Evolutionary conservation across 1,139 yeast genomes (phyloP).

Genomic region (Pneumocystis oryctolagi): DNA sequence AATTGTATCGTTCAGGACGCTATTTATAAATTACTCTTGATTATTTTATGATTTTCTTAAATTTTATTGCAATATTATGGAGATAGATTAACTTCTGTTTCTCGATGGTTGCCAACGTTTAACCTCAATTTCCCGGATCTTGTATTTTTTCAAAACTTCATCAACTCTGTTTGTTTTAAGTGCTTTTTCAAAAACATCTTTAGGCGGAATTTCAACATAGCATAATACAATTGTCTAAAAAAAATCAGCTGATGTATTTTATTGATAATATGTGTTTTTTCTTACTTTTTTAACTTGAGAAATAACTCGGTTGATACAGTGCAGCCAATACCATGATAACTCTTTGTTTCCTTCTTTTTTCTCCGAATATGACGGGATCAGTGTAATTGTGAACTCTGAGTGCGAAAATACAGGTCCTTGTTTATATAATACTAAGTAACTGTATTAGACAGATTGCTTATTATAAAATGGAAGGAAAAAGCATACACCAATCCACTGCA

Average conservation of each 20-base stretch:
- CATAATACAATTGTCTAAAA: constrained; percentile 42
- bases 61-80: too few species aligned
- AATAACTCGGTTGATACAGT: constrained; percentile 62
- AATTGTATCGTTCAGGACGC: constrained; percentile 26
- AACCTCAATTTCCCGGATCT: constrained; percentile 50
- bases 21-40: neutral
- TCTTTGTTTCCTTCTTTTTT: constrained; percentile 19
- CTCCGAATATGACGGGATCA: constrained; percentile 30
- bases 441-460: neutral
- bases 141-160: constrained; percentile 30
- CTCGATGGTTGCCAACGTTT: constrained; percentile 74
- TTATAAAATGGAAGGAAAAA: neutral
- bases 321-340: constrained; percentile 43
- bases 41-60: neutral
- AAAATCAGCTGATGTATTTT: neutral
- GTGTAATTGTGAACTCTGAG: constrained; percentile 62
- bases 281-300: constrained; percentile 64
- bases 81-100: constrained; percentile 44
- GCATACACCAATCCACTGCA: constrained; percentile 48
- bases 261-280: neutral
- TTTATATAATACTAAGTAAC: constrained; percentile 43
- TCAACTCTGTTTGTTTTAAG: constrained; percentile 16
- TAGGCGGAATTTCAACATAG: constrained; percentile 42
- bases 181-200: neutral
- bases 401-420: constrained; percentile 93